Evolutionary conservation across 805 yeast genomes (phyloP).

Genomic region (Wickerhamiella vanderwaltii): DNA sequence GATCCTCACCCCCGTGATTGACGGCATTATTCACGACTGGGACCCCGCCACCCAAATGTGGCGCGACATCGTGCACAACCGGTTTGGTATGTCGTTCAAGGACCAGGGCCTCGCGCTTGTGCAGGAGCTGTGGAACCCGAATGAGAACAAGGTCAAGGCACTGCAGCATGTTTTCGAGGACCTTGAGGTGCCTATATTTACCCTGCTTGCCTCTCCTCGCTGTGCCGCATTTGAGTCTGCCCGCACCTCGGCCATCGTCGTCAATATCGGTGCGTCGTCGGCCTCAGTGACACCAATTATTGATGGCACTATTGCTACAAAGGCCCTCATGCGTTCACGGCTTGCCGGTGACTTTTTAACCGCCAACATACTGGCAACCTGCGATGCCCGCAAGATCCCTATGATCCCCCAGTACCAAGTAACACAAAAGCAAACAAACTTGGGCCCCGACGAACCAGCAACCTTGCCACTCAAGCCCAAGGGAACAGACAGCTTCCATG

Average conservation of each 20-base stretch:
- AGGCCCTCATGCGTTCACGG: slow-evolving; percentile 49
- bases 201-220: slow-evolving; percentile 66
- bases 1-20: slow-evolving; percentile 21
- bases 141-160: slow-evolving; percentile 50
- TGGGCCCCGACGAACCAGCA: slow-evolving; percentile 29
- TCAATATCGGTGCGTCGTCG: slow-evolving; percentile 72
- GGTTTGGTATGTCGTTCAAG: slow-evolving; percentile 40
- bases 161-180: slow-evolving; percentile 61
- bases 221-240: slow-evolving; percentile 83
- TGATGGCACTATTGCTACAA: slow-evolving; percentile 21
- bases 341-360: slow-evolving; percentile 80
- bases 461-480: slow-evolving; percentile 14
- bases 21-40: slow-evolving; percentile 47
- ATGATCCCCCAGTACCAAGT: slow-evolving; percentile 29
- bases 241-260: slow-evolving; percentile 73
- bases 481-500: slow-evolving; percentile 40
- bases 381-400: slow-evolving; percentile 29
- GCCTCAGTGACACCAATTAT: slow-evolving; percentile 45
- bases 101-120: slow-evolving; percentile 75
- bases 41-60: slow-evolving; percentile 71
- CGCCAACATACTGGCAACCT: slow-evolving; percentile 44
- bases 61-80: slow-evolving; percentile 40
- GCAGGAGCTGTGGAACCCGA: slow-evolving; percentile 78
- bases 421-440: slow-evolving; percentile 24
- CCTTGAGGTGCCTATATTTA: slow-evolving; percentile 68